Percentiles rank a stretch among this genome's conserved stretches.
These are phyloP conservation scores for Bauhinia variegata DNA, from an alignment of 306 rosid genomes.

Conservation along the genomic window DNA sequence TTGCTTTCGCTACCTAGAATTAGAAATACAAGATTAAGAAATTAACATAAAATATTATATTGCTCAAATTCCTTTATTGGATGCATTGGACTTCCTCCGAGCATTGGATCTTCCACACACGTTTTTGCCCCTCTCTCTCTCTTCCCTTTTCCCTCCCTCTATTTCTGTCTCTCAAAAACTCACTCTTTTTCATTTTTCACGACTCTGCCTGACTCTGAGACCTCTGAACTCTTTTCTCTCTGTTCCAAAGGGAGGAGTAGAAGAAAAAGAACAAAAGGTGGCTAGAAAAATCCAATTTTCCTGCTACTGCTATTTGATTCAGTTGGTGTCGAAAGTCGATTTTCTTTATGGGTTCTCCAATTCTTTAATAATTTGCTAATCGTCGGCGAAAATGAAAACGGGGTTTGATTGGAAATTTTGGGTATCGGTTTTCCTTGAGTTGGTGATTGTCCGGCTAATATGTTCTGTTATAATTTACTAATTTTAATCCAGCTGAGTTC, in stretches of 20 bases:
- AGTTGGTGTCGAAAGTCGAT: background rate
- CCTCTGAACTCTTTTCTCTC: slow-evolving; percentile 20
- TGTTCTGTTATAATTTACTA: background rate
- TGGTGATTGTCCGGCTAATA: background rate
- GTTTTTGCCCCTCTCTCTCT: slow-evolving; percentile 38
- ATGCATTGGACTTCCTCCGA: background rate
- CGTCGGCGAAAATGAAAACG: slow-evolving; percentile 4
- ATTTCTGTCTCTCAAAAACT: slow-evolving; percentile 22
- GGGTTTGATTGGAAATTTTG: background rate
- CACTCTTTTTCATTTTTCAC: too few relatives aligned
- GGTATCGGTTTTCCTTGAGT: background rate
- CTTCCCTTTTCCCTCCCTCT: slow-evolving; percentile 2
- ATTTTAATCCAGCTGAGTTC: background rate
- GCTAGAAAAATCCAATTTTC: slow-evolving; percentile 27
- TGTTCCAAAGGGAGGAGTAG: slow-evolving; percentile 34
- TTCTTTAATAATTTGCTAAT: background rate
- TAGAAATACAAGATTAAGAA: background rate
- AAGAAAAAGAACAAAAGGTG: slow-evolving; percentile 45
- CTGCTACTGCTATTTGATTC: slow-evolving; percentile 10
- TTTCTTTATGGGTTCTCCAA: background rate
- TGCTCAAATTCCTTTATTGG: slow-evolving; percentile 17
- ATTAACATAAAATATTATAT: background rate
- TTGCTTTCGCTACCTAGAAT: slow-evolving; percentile 30
- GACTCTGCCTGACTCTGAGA: background rate
- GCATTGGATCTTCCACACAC: slow-evolving; percentile 54